Base-by-base conservation (phyloP, 2,329 filamentous ascomycete species). In the Talaromyces amestolkiae region DNA sequence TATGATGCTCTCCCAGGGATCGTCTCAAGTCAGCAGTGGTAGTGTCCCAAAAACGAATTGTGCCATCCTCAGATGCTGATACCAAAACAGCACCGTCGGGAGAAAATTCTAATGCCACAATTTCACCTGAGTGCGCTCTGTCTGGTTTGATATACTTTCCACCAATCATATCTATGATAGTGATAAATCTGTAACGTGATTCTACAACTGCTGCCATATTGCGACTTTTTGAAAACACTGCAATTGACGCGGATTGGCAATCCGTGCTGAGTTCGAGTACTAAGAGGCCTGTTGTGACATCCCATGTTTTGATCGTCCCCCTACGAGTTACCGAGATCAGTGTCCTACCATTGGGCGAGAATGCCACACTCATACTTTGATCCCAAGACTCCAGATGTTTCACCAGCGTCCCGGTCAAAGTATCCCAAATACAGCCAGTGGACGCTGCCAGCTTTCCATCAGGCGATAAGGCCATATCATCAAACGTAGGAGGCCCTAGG, bases 391-490 rank as follows among this genome's bases (percentile, higher is more conserved):
- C 15, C 13, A 64, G 22, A 17, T 27, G 4, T 19, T 64, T 27
- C 8, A 22, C 31, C 15, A 59, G 33, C 13, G 27, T 39, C n/a
- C 62, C 51, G 1, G 35, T 58, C 11, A 9, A 19, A 9, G 45
- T 17, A 10, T 63, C 33, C 61, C 63, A 65, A 6, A 65, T 17
- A 3, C 22, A 1, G 15, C 33, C 41, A 60, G 31, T 43, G 27
- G 63, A 65, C 2, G 45, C 63, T 41, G 61, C 9, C 11, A 65
- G 63, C 19, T 45, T 37, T 4, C 58, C 58, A 24, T 61, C 47
- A 4, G 58, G 45, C 15, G 63, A 65, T 5, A 65, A 63, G 3
- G n/a, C 51, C 11, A 58, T 17, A 45, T 31, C 35, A 15, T 45
- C 7, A 13, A 1, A 3, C 1, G 9, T 19, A 35, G 47, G 17